Percentiles rank a stretch among this genome's conserved stretches.
Conservation (phyloP, 352 stramenopile genomes). For the Pythium scleroteichum region DNA sequence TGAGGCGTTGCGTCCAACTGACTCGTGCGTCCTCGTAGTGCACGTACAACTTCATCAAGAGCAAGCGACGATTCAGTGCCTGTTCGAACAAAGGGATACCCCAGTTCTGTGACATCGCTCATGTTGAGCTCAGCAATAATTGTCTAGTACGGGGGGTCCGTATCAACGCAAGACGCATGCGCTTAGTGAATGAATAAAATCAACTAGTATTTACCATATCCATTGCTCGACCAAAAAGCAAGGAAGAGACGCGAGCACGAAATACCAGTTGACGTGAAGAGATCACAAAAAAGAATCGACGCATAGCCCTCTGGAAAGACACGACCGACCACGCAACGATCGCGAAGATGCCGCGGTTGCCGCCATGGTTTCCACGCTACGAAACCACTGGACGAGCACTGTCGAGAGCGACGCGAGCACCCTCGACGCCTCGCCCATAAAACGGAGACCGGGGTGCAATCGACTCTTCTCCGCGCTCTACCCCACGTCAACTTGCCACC, state of each 20-base stretch:
- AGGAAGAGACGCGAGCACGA: slow-evolving; percentile 1
- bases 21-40: slow-evolving; percentile 48
- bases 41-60: slow-evolving; percentile 57
- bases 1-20: slow-evolving; percentile 61
- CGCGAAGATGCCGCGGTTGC: too few species aligned
- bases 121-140: too few species aligned
- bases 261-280: not conserved
- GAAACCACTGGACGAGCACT: too few species aligned
- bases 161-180: too few species aligned
- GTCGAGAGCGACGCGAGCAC: too few species aligned
- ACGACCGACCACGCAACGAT: too few species aligned
- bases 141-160: too few species aligned
- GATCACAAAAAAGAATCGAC: not conserved
- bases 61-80: not conserved
- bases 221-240: slow-evolving; percentile 12
- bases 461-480: not conserved
- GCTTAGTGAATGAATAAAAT: slow-evolving; percentile 28
- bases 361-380: too few species aligned
- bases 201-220: slow-evolving; percentile 34
- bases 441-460: too few species aligned
- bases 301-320: not conserved
- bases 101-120: not conserved
- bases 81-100: slow-evolving; percentile 1
- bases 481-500: too few species aligned
- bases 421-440: not conserved